A percentile compares a stretch with the other conserved stretches of the same genome.
Evolutionary conservation across 2,329 filamentous ascomycete genomes (phyloP).

Genomic region (Aspergillus oerlinghausenensis): DNA sequence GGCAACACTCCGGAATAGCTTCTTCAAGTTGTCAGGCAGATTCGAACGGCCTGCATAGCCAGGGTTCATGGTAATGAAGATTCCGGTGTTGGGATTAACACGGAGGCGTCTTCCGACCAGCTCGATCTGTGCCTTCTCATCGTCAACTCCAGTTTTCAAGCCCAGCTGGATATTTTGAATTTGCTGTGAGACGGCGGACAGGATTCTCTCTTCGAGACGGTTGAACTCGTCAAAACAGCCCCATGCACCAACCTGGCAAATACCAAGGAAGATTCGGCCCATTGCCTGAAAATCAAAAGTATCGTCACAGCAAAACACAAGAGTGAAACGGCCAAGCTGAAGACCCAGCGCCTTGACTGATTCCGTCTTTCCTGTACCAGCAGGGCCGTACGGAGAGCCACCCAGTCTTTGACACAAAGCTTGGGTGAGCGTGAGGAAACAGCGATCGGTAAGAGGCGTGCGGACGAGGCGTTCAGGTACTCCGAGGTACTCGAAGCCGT

Average conservation of each 20-base stretch:
- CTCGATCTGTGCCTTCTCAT: slow-evolving; percentile 85
- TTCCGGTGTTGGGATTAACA: slow-evolving; percentile 90
- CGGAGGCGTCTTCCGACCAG: slow-evolving; percentile 83
- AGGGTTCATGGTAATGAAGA: slow-evolving; percentile 99
- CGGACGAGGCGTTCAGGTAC: slow-evolving; percentile 94
- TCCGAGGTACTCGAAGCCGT: slow-evolving; percentile 96
- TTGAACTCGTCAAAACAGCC: slow-evolving; percentile 99
- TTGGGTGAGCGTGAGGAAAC: slow-evolving; percentile 96
- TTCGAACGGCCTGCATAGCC: slow-evolving; percentile 98
- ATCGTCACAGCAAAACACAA: slow-evolving; percentile 99
- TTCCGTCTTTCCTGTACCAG: slow-evolving; percentile 97
- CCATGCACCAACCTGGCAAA: slow-evolving; percentile 98
- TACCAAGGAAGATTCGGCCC: slow-evolving; percentile 98
- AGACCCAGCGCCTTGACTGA: slow-evolving; percentile 97
- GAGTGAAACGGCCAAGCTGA: slow-evolving; percentile 91
- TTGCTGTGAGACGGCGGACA: slow-evolving; percentile 97
- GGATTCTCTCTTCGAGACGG: slow-evolving; percentile 91
- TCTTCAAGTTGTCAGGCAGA: slow-evolving; percentile 97
- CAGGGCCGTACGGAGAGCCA: slow-evolving; percentile 94
- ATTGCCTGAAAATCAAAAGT: slow-evolving; percentile 99
- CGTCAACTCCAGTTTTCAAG: slow-evolving; percentile 75
- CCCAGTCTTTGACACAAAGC: slow-evolving; percentile 91
- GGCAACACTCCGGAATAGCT: slow-evolving; percentile 96
- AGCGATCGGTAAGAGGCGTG: slow-evolving; percentile 94
- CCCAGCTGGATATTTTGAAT: slow-evolving; percentile 99